A percentile compares a stretch with the other conserved stretches of the same genome.
Evolutionary conservation across 2,329 filamentous ascomycete species (phyloP).

Genomic region (Alternaria metachromatica): DNA sequence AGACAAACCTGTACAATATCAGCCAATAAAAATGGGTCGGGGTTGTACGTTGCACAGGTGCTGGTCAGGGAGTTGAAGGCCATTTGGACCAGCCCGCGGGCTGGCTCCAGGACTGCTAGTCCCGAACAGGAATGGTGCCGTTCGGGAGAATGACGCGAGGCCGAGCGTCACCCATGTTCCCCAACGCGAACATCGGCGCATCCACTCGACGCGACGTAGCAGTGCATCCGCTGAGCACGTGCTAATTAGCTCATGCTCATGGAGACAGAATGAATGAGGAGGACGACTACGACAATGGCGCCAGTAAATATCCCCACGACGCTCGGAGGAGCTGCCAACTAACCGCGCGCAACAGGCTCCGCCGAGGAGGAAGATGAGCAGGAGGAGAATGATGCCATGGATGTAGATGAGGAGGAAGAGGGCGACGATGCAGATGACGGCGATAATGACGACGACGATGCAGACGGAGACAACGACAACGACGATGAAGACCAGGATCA

Average conservation of each 20-base stretch:
- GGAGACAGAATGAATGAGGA: slow-evolving; percentile 51
- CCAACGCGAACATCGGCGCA: slow-evolving; percentile 9
- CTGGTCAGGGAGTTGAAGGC: too few relatives aligned
- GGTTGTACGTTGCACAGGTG: too few relatives aligned
- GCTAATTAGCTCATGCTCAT: neutral
- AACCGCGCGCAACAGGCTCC: slow-evolving; percentile 26
- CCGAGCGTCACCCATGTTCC: slow-evolving; percentile 15
- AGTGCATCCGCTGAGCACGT: neutral
- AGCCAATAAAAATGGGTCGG: too few relatives aligned
- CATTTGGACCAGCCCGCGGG: too few relatives aligned
- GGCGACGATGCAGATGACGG: slow-evolving; percentile 54
- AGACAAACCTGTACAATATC: too few relatives aligned
- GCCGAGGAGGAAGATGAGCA: slow-evolving; percentile 37
- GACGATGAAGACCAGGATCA: slow-evolving; percentile 53
- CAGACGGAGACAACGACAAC: slow-evolving; percentile 50
- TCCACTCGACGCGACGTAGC: slow-evolving; percentile 5
- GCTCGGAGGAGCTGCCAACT: slow-evolving; percentile 2
- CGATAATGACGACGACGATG: slow-evolving; percentile 52
- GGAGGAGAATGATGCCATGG: slow-evolving; percentile 49
- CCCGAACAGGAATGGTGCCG: neutral
- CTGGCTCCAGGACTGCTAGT: neutral
- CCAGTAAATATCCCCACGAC: slow-evolving; percentile 30
- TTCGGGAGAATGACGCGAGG: slow-evolving; percentile 6
- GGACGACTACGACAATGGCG: slow-evolving; percentile 54
- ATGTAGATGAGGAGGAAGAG: slow-evolving; percentile 41